These are phyloP conservation scores for Cicer chorassanicum DNA, from an alignment of 306 rosid species.

Conservation along the genomic window DNA sequence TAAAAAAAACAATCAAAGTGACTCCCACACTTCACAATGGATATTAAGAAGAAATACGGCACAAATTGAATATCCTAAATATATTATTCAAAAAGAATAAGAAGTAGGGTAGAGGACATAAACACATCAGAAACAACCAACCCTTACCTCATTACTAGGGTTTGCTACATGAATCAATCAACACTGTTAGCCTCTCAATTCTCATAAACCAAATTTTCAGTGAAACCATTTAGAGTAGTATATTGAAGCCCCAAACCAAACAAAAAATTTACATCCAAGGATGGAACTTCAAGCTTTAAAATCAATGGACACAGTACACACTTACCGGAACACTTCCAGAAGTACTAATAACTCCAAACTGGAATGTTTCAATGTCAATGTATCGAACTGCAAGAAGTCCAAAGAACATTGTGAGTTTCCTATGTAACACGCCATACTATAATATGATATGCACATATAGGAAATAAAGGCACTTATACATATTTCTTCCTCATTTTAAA, in stretches of 20 bases:
- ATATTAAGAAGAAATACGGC: slow-evolving; percentile 27
- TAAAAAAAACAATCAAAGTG: slow-evolving; percentile 23
- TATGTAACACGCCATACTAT: slow-evolving; percentile 20
- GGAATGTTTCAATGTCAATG: slow-evolving; percentile 68
- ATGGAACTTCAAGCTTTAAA: slow-evolving; percentile 38
- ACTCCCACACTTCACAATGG: slow-evolving; percentile 24
- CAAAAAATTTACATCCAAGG: slow-evolving; percentile 34
- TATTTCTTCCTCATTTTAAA: slow-evolving; percentile 25
- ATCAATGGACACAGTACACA: slow-evolving; percentile 37
- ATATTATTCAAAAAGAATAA: slow-evolving; percentile 30
- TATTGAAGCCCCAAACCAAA: slow-evolving; percentile 29
- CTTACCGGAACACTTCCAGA: slow-evolving; percentile 91
- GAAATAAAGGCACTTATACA: slow-evolving; percentile 15
- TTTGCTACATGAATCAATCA: slow-evolving; percentile 30
- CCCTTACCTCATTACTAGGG: slow-evolving; percentile 27
- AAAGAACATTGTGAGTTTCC: slow-evolving; percentile 46
- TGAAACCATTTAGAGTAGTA: slow-evolving; percentile 33
- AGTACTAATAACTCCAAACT: slow-evolving; percentile 71
- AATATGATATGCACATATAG: slow-evolving; percentile 27
- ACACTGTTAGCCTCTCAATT: slow-evolving; percentile 4
- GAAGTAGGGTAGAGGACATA: slow-evolving; percentile 20
- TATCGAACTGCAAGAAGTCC: slow-evolving; percentile 72
- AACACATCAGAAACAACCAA: slow-evolving; percentile 39
- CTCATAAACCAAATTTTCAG: slow-evolving; percentile 35
- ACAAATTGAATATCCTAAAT: slow-evolving; percentile 28